Base-by-base conservation (phyloP, 306 rosid genomes). In the Cucurbita argyrosperma region DNA sequence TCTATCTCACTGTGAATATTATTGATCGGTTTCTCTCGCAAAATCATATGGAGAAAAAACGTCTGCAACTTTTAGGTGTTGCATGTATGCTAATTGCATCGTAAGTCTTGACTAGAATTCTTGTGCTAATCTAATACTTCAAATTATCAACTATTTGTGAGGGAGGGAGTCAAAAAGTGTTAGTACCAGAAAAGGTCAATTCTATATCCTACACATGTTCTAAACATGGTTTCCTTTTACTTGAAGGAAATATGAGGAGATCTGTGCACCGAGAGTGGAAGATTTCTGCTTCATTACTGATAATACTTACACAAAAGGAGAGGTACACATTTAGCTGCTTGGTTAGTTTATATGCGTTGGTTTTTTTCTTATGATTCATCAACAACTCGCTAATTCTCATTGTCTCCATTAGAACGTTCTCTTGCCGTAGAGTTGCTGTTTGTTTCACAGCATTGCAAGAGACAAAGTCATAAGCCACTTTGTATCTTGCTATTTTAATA, bases 271-370 rank as follows among this genome's bases (percentile, higher is more conserved):
- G 35, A 82, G 77, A 68, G 87, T 89, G 50, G 93, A 90, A 80
- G 96, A 92, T 21, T 90, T 92, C 80, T 90, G 96, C 82, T 67
- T 83, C 85, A 88, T 92, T 80, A 92, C 98, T 14, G 98, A 92
- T 74, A 83, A 81, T 79, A 87, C 98, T 70, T 92, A 88, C 86
- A 74, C 83, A 35, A 87, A 85, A 87, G 84, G 53, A 74, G 91
- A 92, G 98, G 98, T 88, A 84, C 13, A 18, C n/a, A 60, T 18
- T 71, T 76, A 64, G 66, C 76, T 84, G 55, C 52, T 83, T 53
- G 47, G 57, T 40, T 69, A 30, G 47, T 66, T 67, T 65, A 65
- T 13, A 45, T 14, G 53, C 21, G 55, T 67, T 67, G 72, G 30
- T 45, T 55, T 67, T 67, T 12, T 45, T 45, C 11, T 43, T 39